phyloP scores from a whole-genome alignment of 1,284 basidiomycete genomes.

The Trametes hirsuta region DNA sequence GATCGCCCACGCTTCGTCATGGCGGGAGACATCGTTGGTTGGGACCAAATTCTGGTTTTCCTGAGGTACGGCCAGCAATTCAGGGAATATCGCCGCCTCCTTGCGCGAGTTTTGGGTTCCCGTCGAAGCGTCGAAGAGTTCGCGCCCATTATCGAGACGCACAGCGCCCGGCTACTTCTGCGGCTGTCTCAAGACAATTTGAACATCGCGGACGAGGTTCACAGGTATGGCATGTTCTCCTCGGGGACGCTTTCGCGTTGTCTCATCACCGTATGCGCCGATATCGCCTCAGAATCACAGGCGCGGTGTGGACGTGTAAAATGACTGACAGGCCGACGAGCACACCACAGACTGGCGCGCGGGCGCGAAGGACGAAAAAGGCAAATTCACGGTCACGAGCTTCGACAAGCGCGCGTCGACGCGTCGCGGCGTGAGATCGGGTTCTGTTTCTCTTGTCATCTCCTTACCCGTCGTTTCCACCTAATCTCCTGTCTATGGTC shows the following conservation, averaged over 20 bases:
- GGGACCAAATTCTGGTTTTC: constrained; percentile 37
- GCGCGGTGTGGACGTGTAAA: constrained; percentile 35
- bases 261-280: constrained; percentile 46
- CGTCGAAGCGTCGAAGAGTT: constrained; percentile 30
- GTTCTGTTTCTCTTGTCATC: too few relatives aligned
- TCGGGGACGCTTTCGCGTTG: constrained; percentile 47
- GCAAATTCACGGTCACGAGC: too few relatives aligned
- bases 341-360: too few relatives aligned
- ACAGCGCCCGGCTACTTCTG: constrained; percentile 38
- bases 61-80: constrained; percentile 39
- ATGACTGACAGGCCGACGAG: too few relatives aligned
- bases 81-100: constrained; percentile 37
- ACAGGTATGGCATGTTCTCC: constrained; percentile 10
- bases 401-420: too few relatives aligned
- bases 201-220: constrained; percentile 42
- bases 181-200: constrained; percentile 57
- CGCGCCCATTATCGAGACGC: constrained; percentile 27
- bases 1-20: constrained; percentile 38
- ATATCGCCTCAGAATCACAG: constrained; percentile 47
- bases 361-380: too few relatives aligned
- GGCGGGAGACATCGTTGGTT: constrained; percentile 38
- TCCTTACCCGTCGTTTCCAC: too few relatives aligned
- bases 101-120: constrained; percentile 21
- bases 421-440: too few relatives aligned
- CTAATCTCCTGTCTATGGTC: too few relatives aligned